Percentiles rank a stretch among this genome's conserved stretches.
Conservation (phyloP, 148 eudicot species). For the Dysphania ambrosioides region DNA sequence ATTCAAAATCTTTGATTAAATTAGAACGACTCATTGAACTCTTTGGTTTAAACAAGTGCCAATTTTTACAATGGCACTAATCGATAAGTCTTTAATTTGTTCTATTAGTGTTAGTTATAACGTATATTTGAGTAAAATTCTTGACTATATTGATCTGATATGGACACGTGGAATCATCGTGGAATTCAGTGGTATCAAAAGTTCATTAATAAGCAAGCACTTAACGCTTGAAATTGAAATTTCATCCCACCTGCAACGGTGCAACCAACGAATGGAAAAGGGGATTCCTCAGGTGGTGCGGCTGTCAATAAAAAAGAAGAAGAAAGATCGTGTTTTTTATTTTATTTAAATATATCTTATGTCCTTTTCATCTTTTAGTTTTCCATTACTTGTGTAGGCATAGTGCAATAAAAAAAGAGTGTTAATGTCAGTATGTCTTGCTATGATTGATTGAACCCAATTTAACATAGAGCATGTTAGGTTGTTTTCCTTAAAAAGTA, state of each 20-base stretch:
- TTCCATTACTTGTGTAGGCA: not conserved
- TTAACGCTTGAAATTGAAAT: not conserved
- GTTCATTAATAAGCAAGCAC: not conserved
- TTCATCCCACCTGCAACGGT: conserved; percentile 10
- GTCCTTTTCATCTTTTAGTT: conserved; percentile 13
- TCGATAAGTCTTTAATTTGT: too few relatives aligned
- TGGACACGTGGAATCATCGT: too few relatives aligned
- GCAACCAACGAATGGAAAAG: conserved; percentile 14
- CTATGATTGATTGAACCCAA: conserved; percentile 1
- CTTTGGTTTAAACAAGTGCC: too few relatives aligned
- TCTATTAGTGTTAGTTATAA: too few relatives aligned
- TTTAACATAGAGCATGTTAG: not conserved
- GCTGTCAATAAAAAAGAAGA: conserved; percentile 1
- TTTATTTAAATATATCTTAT: too few relatives aligned
- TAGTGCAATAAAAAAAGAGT: conserved; percentile 1
- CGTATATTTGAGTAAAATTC: too few relatives aligned
- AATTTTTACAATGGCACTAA: too few relatives aligned
- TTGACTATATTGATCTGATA: too few relatives aligned
- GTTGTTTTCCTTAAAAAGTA: conserved; percentile 1
- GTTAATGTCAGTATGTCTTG: not conserved
- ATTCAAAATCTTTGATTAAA: too few relatives aligned
- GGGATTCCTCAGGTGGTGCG: not conserved
- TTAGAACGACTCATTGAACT: too few relatives aligned
- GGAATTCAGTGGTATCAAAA: not conserved
- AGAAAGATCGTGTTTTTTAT: not conserved